These are phyloP conservation scores for Rutstroemia sp. DNA, from an alignment of 2,329 filamentous ascomycete genomes.

Conservation along the genomic window DNA sequence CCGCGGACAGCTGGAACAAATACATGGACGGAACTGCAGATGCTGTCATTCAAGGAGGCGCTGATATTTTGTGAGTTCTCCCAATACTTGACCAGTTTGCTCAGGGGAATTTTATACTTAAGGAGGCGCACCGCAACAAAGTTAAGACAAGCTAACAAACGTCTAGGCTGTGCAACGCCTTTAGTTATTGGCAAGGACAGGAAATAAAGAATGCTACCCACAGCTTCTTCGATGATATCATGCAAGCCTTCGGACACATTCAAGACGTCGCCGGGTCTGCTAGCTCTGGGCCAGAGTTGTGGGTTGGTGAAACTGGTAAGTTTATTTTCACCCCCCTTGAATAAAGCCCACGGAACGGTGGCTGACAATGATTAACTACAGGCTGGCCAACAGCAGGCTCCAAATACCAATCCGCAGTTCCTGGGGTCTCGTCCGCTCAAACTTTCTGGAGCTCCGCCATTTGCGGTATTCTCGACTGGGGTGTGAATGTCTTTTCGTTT, in stretches of 20 bases:
- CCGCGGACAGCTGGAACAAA: constrained; percentile 69
- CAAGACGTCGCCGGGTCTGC: constrained; percentile 48
- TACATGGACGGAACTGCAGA: constrained; percentile 61
- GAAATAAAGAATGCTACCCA: constrained; percentile 45
- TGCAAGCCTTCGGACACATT: constrained; percentile 55
- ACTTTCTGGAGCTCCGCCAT: constrained; percentile 55
- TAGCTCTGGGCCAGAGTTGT: constrained; percentile 51
- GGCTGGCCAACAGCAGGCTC: constrained; percentile 58
- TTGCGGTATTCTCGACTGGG: constrained; percentile 58
- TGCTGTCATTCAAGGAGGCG: constrained; percentile 46
- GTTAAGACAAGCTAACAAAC: not conserved
- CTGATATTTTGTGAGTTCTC: constrained; percentile 40
- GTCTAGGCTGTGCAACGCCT: constrained; percentile 53
- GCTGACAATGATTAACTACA: constrained; percentile 3
- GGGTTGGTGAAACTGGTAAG: constrained; percentile 58
- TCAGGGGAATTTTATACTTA: not conserved
- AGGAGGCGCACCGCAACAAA: not conserved
- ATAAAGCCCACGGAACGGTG: not conserved
- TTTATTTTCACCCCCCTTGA: not conserved
- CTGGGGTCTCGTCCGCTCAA: constrained; percentile 50
- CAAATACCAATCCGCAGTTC: constrained; percentile 53
- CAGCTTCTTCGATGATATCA: constrained; percentile 61
- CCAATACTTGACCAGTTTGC: no score
- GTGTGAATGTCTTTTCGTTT: constrained; percentile 64
- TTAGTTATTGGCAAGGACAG: constrained; percentile 66